Evolutionary conservation across 1,284 basidiomycete genomes (phyloP).

Genomic region (Papiliotrema flavescens): DNA sequence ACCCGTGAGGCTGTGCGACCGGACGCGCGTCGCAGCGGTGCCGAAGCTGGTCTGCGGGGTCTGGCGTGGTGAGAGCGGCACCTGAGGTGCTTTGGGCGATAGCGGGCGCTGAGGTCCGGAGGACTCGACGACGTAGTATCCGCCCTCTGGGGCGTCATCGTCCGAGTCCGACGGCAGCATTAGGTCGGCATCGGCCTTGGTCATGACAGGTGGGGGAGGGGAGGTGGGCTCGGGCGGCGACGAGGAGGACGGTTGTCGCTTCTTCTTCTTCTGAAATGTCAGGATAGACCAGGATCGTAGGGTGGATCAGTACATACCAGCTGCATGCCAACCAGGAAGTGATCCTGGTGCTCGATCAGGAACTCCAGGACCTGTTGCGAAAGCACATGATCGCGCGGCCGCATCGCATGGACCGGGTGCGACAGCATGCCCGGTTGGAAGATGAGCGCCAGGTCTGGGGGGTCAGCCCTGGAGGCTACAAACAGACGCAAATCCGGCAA

Average conservation of each 20-base stretch:
- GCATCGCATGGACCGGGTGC: conserved; percentile 78
- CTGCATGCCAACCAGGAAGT: conserved; percentile 45
- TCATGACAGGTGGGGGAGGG: conserved; percentile 14
- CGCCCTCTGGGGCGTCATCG: conserved; percentile 43
- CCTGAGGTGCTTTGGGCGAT: neutral
- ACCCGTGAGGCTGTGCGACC: neutral
- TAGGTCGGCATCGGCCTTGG: conserved; percentile 41
- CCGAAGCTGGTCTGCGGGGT: conserved; percentile 1
- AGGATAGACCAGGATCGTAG: neutral
- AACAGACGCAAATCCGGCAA: neutral
- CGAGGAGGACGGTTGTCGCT: neutral
- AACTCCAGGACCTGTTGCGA: conserved; percentile 92
- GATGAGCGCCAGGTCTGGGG: conserved; percentile 84
- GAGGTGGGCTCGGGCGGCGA: conserved; percentile 1
- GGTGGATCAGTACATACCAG: conserved; percentile 22
- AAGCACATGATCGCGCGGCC: conserved; percentile 74
- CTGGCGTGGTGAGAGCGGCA: neutral
- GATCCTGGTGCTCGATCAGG: conserved; percentile 62
- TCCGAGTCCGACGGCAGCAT: conserved; percentile 50
- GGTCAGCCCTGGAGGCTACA: conserved; percentile 1
- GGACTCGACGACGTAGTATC: conserved; percentile 42
- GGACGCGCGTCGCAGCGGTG: neutral
- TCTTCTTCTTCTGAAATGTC: conserved; percentile 14
- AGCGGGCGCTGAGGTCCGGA: neutral
- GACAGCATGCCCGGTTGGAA: conserved; percentile 90